phyloP scores from a whole-genome alignment of 768 basidiomycete species.

The Leccinum subgranulosum region DNA sequence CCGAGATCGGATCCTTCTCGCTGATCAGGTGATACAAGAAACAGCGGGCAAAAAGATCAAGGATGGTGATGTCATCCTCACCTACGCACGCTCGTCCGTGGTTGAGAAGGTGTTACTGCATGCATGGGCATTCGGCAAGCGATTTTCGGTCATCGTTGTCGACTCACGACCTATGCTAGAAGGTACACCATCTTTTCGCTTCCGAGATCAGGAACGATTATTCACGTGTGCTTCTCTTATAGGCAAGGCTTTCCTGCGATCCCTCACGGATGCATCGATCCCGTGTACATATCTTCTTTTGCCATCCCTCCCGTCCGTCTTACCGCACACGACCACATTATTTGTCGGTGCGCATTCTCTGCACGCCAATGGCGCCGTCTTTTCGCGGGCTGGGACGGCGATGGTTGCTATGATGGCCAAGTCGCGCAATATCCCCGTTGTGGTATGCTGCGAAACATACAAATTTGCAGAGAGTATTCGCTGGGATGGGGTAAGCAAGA shows the following conservation, averaged over 20 bases:
- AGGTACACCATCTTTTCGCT: constrained; percentile 43
- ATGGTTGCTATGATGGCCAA: constrained; percentile 96
- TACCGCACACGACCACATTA: constrained; percentile 80
- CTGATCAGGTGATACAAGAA: constrained; percentile 90
- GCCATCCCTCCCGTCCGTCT: constrained; percentile 74
- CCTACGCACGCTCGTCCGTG: constrained; percentile 95
- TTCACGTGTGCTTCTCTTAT: constrained; percentile 1
- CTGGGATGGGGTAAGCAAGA: constrained; percentile 92
- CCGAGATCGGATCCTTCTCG: constrained; percentile 88
- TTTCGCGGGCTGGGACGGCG: constrained; percentile 91
- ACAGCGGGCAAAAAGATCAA: constrained; percentile 91
- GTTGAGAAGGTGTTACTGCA: constrained; percentile 86
- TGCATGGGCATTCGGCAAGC: constrained; percentile 69
- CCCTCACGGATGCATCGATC: constrained; percentile 65
- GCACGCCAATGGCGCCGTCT: constrained; percentile 92
- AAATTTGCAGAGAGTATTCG: constrained; percentile 94
- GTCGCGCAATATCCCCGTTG: constrained; percentile 82
- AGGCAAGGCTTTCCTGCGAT: constrained; percentile 79
- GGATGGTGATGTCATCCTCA: constrained; percentile 88
- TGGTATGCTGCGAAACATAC: constrained; percentile 98
- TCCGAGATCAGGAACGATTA: background rate
- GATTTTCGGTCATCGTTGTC: constrained; percentile 87
- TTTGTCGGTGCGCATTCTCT: constrained; percentile 93
- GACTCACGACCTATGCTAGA: constrained; percentile 95
- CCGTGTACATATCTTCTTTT: constrained; percentile 92